Conservation (phyloP, 495 filamentous ascomycete species). For the Hypoxylon fuscum region DNA sequence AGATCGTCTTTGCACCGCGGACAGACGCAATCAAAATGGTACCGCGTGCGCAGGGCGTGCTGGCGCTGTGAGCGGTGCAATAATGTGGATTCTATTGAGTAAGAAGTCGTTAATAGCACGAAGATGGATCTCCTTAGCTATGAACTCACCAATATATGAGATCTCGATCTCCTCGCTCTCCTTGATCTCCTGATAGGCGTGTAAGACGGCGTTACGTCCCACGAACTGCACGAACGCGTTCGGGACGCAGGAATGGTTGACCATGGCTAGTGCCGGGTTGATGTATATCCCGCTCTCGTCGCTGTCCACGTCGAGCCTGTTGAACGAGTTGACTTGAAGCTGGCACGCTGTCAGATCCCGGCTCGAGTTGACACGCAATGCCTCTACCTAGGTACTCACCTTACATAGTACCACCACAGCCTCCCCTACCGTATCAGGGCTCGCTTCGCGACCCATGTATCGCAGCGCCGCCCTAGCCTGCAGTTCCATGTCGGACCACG, state of each 20-base stretch:
- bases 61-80: constrained; percentile 44
- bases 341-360: constrained; percentile 34
- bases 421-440: constrained; percentile 37
- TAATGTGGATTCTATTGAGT: constrained; percentile 44
- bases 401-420: constrained; percentile 54
- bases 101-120: constrained; percentile 2
- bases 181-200: constrained; percentile 50
- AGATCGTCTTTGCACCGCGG: constrained; percentile 52
- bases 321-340: constrained; percentile 60
- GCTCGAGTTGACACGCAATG: too few relatives aligned
- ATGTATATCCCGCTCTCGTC: constrained; percentile 53
- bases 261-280: constrained; percentile 56
- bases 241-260: constrained; percentile 64
- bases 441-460: constrained; percentile 46
- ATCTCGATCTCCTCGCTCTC: constrained; percentile 60
- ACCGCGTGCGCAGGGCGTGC: constrained; percentile 45
- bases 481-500: constrained; percentile 54
- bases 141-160: constrained; percentile 58
- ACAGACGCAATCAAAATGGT: constrained; percentile 56
- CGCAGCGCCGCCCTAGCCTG: constrained; percentile 56
- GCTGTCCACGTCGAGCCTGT: constrained; percentile 50
- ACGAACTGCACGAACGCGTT: constrained; percentile 60
- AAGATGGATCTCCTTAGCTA: background rate
- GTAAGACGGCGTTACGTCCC: constrained; percentile 52
- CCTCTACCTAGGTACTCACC: constrained; percentile 39